Base-by-base conservation (phyloP, 306 rosid species). In the Medicago arabica region DNA sequence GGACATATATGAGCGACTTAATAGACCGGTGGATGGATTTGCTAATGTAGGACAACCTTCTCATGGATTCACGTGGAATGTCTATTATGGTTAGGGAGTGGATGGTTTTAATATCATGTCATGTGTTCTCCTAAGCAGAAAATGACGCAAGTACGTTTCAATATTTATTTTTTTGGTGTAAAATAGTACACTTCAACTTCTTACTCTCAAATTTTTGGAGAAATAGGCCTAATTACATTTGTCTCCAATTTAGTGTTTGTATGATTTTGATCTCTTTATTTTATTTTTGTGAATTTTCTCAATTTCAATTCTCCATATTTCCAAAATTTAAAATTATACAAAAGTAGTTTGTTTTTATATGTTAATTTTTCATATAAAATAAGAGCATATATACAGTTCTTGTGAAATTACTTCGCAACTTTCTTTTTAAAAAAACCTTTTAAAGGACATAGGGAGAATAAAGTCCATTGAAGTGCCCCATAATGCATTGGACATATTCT, bases 31-130 rank as follows among this genome's bases (percentile, higher is more conserved):
- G n/a, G 8, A 15, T 21, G 36, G 15, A n/a, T 58, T 58, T 58
- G 36, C 16, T 58, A 23, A 8, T 23, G 36, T 23, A 58, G 36
- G 64, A 58, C 64, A 58, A 57, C 8, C 36, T 58, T 58, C 38
- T 58, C 64, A 25, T 58, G 64, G 64, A 21, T 58, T 58, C 64
- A 58, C 64, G 36, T 58, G 64, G 64, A 58, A 58, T 21, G 64
- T 58, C 64, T 58, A 21, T 21, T 58, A 58, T 58, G 36, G 38
- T 23, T 58, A 18, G 38, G 15, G 2, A 11, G 64, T 11, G 8
- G 64, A 21, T 54, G 9, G 1, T 58, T 58, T 58, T 23, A 23
- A 23, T 12, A 28, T 28, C 28, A 25, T 2, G 23, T 21, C 63
- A 21, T 21, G 60, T 17, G 14, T 51, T 19, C 9, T 10, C 13